Percentiles rank a stretch among this genome's conserved stretches.
Evolutionary conservation across 2,329 filamentous ascomycete species (phyloP).

Genomic region (Trichoderma aggressivum): DNA sequence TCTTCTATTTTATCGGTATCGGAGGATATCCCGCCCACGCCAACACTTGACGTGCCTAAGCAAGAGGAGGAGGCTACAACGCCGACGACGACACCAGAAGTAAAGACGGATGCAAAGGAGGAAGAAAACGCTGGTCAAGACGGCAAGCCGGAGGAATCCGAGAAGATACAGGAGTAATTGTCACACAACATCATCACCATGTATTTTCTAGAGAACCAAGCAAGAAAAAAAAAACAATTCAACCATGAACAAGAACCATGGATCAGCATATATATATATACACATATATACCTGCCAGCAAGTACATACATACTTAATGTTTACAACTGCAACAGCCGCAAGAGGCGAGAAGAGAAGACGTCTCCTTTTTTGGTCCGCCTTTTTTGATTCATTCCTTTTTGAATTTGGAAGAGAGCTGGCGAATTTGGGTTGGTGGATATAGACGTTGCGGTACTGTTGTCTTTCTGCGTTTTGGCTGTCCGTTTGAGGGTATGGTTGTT

Average conservation of each 20-base stretch:
- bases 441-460: neutral
- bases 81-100: neutral
- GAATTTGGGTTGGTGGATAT: neutral
- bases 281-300: conserved; percentile 21
- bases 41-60: conserved; percentile 13
- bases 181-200: conserved; percentile 1
- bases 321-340: conserved; percentile 29
- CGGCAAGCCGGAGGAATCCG: conserved; percentile 17
- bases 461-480: neutral
- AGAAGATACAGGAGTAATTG: conserved; percentile 15
- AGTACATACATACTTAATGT: conserved; percentile 36
- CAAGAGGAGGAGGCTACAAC: conserved; percentile 17
- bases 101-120: neutral
- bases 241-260: conserved; percentile 12
- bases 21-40: conserved; percentile 13
- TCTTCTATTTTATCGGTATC: conserved; percentile 22
- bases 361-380: neutral
- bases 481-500: neutral
- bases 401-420: neutral
- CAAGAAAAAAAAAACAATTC: conserved; percentile 23
- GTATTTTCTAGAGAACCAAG: conserved; percentile 21
- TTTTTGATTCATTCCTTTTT: neutral
- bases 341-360: neutral
- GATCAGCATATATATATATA: conserved; percentile 23
- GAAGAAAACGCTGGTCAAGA: conserved; percentile 21